Evolutionary conservation across 805 yeast genomes (phyloP), one percentile per base, ranked within the genome.

Genomic region (Ogataea siamensis): DNA sequence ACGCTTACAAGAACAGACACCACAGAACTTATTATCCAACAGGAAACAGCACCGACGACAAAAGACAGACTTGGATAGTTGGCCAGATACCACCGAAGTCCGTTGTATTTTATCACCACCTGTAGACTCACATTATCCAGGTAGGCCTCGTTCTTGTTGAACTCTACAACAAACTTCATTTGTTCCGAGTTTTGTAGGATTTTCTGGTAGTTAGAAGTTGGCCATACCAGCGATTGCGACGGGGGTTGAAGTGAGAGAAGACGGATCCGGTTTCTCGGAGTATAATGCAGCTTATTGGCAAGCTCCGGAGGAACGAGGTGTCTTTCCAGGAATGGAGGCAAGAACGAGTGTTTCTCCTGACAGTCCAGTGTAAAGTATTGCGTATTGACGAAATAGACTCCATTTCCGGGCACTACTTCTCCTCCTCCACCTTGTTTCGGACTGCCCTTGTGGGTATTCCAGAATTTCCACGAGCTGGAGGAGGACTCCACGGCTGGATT

Each of bases 11-110:
- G 13, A 7, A 63, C n/a, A 39, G 67, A 64, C n/a, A 57, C 37
- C 2, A 45, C 20, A 5, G 67, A 54, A 37, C 68, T 58, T 12
- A 62, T 37, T 1, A 42, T 15, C 72, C 74, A 71, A 44, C 68
- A 69, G 4, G 60, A 7, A 0, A 46, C 37, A 4, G 64, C 64
- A 3, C 75, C 76, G 16, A 66, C 21, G 8, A 62, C 12, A 29
- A 67, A 57, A 25, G 66, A 60, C 3, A 54, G 42, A 11, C 41
- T 47, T 29, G 61, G 63, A 45, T 66, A 66, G 28, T 63, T 54
- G 32, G 59, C 65, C 23, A 71, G 37, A 42, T 65, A 68, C 47
- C 61, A 67, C 22, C 76, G 53, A 27, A 70, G 52, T 0, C 76
- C 76, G 17, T 57, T 55, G 63, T 70, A 70, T 34, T 63, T 61